Evolutionary conservation across 78 protist species (phyloP).

Genomic region (Paulinella micropora): DNA sequence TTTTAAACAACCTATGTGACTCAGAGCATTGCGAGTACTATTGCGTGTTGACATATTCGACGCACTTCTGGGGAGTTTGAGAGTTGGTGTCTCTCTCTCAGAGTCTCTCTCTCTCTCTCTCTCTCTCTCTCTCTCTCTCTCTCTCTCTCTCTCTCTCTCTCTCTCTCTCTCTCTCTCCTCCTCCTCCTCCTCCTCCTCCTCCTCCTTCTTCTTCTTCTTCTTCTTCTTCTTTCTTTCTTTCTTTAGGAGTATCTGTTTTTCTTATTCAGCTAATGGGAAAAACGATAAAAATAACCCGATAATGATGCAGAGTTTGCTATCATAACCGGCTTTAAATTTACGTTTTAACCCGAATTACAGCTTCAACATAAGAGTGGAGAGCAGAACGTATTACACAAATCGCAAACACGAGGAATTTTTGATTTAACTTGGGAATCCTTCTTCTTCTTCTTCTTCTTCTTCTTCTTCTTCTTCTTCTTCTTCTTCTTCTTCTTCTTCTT

Average conservation of each 20-base stretch:
- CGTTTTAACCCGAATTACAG: background rate
- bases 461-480: background rate
- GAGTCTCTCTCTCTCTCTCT: slow-evolving; percentile 1
- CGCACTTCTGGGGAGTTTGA: too few species aligned
- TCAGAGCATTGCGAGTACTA: too few species aligned
- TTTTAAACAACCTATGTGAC: too few species aligned
- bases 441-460: background rate
- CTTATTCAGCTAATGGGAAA: too few species aligned
- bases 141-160: slow-evolving; percentile 5
- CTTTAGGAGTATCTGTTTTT: too few species aligned
- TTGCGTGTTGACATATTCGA: too few species aligned
- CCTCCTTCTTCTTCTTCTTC: background rate
- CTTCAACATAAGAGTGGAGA: too few species aligned
- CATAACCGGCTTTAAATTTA: background rate
- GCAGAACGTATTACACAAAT: too few species aligned
- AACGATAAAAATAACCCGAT: too few species aligned
- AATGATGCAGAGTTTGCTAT: too few species aligned
- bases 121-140: slow-evolving; percentile 9
- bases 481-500: background rate
- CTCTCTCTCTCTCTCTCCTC: background rate
- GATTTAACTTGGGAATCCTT: background rate
- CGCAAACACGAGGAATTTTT: too few species aligned
- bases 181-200: background rate
- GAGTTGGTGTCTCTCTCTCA: too few species aligned
- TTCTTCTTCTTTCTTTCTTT: background rate